Evolutionary conservation across 106 monocot genomes (phyloP).

Genomic region (Dactylorhiza incarnata): DNA sequence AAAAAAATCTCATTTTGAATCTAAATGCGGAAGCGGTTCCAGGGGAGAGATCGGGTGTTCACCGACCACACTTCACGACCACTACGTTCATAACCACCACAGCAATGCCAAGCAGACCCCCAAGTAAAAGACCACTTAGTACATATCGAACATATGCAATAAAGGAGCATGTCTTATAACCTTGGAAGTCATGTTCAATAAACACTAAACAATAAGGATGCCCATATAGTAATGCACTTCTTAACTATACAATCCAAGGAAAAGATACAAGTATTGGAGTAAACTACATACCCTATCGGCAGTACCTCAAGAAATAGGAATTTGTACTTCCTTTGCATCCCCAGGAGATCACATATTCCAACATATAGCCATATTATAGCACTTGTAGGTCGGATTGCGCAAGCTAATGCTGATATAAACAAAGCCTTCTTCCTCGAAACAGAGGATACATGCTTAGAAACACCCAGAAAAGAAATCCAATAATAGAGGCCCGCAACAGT

Average conservation of each 20-base stretch:
- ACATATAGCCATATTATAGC: conserved; percentile 92
- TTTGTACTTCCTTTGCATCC: conserved; percentile 18
- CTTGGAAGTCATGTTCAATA: neutral
- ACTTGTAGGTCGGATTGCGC: conserved; percentile 90
- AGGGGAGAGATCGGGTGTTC: no score
- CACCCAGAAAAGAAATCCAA: conserved; percentile 46
- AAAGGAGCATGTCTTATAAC: neutral
- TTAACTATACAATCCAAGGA: neutral
- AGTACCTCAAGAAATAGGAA: conserved; percentile 77
- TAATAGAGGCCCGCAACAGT: conserved; percentile 63
- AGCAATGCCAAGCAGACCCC: no score
- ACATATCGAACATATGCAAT: neutral
- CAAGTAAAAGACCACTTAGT: no score
- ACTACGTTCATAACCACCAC: no score
- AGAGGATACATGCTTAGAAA: conserved; percentile 18
- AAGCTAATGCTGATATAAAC: conserved; percentile 64
- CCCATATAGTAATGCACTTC: neutral
- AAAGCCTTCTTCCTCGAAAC: conserved; percentile 66
- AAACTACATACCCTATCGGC: conserved; percentile 75
- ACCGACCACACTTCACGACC: no score
- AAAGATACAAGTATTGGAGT: neutral
- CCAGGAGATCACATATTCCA: conserved; percentile 54
- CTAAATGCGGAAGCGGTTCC: no score
- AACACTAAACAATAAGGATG: neutral
- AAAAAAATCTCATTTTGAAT: no score